Conservation (phyloP, 805 yeast genomes). For the Kuraishia capsulata region DNA sequence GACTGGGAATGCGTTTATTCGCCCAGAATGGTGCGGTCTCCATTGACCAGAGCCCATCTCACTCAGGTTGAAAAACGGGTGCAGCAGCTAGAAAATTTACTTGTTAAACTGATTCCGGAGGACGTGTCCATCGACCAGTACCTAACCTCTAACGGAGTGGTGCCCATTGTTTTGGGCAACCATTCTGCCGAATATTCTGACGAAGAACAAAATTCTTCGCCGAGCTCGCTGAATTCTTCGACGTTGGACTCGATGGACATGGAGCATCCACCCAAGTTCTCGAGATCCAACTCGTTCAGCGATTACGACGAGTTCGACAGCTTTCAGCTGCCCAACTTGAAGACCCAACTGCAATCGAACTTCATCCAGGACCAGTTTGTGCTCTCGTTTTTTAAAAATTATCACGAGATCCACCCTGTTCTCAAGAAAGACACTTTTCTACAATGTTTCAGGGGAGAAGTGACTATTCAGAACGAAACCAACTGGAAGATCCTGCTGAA, state of each 20-base stretch:
- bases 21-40: constrained; percentile 71
- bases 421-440: constrained; percentile 43
- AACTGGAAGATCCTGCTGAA: constrained; percentile 47
- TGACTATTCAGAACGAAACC: constrained; percentile 30
- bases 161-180: background rate
- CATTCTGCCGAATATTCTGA: background rate
- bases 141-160: background rate
- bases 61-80: constrained; percentile 64
- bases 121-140: constrained; percentile 15
- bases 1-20: constrained; percentile 71
- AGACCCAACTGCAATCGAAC: constrained; percentile 10
- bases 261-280: background rate
- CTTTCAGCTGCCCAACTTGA: background rate
- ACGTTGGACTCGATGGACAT: background rate
- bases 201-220: background rate
- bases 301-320: background rate
- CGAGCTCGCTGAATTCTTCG: background rate
- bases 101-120: constrained; percentile 33
- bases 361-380: constrained; percentile 14
- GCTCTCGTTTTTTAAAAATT: constrained; percentile 42
- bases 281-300: background rate
- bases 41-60: constrained; percentile 71
- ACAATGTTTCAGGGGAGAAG: constrained; percentile 30
- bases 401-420: constrained; percentile 55
- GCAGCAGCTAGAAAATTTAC: constrained; percentile 32